Evolutionary conservation across 1,284 basidiomycete species (phyloP).

Genomic region (Pascua guehoae): DNA sequence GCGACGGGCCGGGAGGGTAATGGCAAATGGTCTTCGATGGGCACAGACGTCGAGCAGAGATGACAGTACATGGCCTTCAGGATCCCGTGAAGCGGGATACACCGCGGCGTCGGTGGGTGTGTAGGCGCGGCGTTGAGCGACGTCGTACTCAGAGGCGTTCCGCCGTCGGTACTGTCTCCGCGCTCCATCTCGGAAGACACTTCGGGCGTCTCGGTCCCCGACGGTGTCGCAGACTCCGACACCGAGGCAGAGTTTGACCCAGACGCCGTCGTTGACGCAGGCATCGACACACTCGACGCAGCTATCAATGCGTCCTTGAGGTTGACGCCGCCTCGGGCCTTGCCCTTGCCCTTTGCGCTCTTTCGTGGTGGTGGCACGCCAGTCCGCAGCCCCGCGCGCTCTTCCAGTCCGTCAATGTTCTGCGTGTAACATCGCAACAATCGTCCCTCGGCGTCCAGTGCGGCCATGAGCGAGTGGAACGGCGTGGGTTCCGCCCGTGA

Average conservation of each 20-base stretch:
- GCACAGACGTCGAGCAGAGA: slow-evolving; percentile 68
- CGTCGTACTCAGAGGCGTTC: too few relatives aligned
- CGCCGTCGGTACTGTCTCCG: too few relatives aligned
- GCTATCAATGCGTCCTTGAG: background rate
- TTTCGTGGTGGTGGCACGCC: slow-evolving; percentile 24
- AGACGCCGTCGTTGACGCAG: background rate
- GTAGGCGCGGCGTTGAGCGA: background rate
- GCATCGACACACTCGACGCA: background rate
- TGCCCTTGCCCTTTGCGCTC: background rate
- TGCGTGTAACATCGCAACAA: slow-evolving; percentile 89
- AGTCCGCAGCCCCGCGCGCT: slow-evolving; percentile 69
- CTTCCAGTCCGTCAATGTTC: slow-evolving; percentile 88
- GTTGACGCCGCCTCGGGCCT: background rate
- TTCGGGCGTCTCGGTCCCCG: too few relatives aligned
- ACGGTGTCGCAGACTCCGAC: too few relatives aligned
- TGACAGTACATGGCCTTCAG: slow-evolving; percentile 75
- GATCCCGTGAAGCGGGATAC: slow-evolving; percentile 86
- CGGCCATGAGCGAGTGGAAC: slow-evolving; percentile 73
- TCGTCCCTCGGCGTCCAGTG: slow-evolving; percentile 70
- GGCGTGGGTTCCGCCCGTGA: slow-evolving; percentile 70
- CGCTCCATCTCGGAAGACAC: too few relatives aligned
- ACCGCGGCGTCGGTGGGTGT: slow-evolving; percentile 56
- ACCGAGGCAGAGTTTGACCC: background rate
- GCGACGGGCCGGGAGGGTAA: slow-evolving; percentile 59
- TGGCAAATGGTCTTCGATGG: slow-evolving; percentile 60